Evolutionary conservation across 768 basidiomycete genomes (phyloP).

Genomic region (Russula sp.): DNA sequence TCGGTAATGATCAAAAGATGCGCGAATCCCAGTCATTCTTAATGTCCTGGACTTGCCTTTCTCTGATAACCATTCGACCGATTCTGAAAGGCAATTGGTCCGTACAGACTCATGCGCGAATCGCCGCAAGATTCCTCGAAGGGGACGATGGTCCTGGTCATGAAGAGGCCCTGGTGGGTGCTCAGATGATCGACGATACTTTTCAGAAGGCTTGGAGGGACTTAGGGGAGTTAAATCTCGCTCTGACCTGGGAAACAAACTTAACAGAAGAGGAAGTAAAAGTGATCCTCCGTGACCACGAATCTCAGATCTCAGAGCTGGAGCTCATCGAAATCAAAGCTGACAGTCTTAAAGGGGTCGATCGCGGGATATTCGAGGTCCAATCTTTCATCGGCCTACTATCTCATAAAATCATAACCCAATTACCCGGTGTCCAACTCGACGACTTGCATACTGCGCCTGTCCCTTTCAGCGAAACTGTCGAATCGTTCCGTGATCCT

Average conservation of each 20-base stretch:
- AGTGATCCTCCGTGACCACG: background rate
- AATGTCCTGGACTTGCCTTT: background rate
- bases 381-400: background rate
- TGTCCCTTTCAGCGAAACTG: background rate
- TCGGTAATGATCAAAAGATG: background rate
- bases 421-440: background rate
- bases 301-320: background rate
- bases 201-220: background rate
- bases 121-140: background rate
- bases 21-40: background rate
- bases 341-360: background rate
- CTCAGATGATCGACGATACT: background rate
- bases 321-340: background rate
- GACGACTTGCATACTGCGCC: background rate
- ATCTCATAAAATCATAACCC: background rate
- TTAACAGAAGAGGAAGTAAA: background rate
- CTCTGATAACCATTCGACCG: background rate
- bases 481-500: background rate
- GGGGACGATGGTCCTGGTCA: background rate
- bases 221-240: background rate
- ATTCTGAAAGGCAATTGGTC: background rate
- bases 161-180: background rate
- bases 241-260: background rate
- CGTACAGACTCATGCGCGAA: background rate
- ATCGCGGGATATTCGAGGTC: background rate